Percentiles rank a stretch among this genome's conserved stretches.
phyloP scores from a whole-genome alignment of 805 yeast genomes.

The Saccharomycopsis lassenensis region DNA sequence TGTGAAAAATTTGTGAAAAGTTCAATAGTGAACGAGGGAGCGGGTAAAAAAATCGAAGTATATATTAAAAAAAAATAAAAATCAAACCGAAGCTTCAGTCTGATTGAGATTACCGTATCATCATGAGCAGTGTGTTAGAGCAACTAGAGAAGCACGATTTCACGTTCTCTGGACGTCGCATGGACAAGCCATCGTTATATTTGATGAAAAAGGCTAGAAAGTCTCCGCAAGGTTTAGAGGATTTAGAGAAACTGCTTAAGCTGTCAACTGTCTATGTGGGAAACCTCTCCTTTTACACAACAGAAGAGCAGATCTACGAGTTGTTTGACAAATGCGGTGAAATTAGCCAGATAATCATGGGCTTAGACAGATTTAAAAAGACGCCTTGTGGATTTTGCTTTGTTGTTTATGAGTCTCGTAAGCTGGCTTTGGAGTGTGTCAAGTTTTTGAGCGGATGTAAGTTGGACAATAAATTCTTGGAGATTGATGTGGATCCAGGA shows the following conservation, averaged over 20 bases:
- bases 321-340: slow-evolving; percentile 74
- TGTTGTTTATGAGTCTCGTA: slow-evolving; percentile 59
- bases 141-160: slow-evolving; percentile 47
- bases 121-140: slow-evolving; percentile 22
- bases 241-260: slow-evolving; percentile 51
- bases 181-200: slow-evolving; percentile 65
- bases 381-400: slow-evolving; percentile 98
- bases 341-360: slow-evolving; percentile 80
- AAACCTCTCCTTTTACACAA: slow-evolving; percentile 76
- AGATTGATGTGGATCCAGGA: slow-evolving; percentile 92
- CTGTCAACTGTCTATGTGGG: slow-evolving; percentile 86
- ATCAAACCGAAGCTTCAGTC: too few species aligned
- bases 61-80: too few species aligned
- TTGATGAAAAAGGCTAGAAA: slow-evolving; percentile 53
- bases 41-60: too few species aligned
- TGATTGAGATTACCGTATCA: too few species aligned
- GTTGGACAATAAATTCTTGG: slow-evolving; percentile 71
- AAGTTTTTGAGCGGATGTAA: slow-evolving; percentile 74
- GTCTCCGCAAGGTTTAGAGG: slow-evolving; percentile 42
- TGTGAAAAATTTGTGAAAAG: too few species aligned
- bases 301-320: slow-evolving; percentile 91
- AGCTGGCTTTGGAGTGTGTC: slow-evolving; percentile 71
- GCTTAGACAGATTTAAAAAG: slow-evolving; percentile 77
- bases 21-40: too few species aligned
- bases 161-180: slow-evolving; percentile 51